A percentile compares a stretch with the other conserved stretches of the same genome.
phyloP scores from a whole-genome alignment of 805 yeast genomes.

The Priceomyces fermenticarens region DNA sequence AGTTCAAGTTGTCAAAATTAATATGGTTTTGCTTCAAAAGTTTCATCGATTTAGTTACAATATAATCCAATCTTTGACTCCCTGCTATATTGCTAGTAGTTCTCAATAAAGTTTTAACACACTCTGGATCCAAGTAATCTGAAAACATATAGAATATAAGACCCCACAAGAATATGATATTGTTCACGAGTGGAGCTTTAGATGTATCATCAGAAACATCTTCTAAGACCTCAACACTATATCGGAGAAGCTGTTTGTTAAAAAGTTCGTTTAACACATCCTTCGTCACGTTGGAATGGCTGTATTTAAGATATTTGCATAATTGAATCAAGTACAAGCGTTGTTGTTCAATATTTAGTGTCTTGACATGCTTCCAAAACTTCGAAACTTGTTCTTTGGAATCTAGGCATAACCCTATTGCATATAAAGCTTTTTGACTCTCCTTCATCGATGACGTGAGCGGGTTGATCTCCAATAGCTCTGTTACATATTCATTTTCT shows the following conservation, averaged over 20 bases:
- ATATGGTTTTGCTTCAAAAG: conserved; percentile 5
- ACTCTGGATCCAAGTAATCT: conserved; percentile 2
- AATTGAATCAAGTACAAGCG: conserved; percentile 10
- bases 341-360: conserved; percentile 8
- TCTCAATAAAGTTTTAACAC: conserved; percentile 7
- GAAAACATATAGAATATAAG: conserved; percentile 6
- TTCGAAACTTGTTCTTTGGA: conserved; percentile 13
- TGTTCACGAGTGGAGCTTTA: conserved; percentile 3
- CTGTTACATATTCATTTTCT: conserved; percentile 23
- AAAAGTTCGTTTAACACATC: conserved; percentile 10
- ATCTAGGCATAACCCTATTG: conserved; percentile 16
- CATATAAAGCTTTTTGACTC: conserved; percentile 13
- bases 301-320: conserved; percentile 5
- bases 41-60: conserved; percentile 9
- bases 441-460: conserved; percentile 4
- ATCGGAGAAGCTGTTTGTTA: conserved; percentile 3
- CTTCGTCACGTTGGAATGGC: conserved; percentile 1
- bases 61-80: conserved; percentile 12
- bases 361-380: conserved; percentile 21
- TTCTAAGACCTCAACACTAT: background rate
- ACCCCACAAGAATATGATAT: conserved; percentile 10
- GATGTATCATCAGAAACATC: background rate
- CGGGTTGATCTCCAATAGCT: conserved; percentile 18
- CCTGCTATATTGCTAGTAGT: conserved; percentile 8
- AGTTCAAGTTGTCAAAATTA: conserved; percentile 1